These are phyloP conservation scores for Carex scoparia DNA, from an alignment of 176 grass and related monocot genomes.

Conservation along the genomic window DNA sequence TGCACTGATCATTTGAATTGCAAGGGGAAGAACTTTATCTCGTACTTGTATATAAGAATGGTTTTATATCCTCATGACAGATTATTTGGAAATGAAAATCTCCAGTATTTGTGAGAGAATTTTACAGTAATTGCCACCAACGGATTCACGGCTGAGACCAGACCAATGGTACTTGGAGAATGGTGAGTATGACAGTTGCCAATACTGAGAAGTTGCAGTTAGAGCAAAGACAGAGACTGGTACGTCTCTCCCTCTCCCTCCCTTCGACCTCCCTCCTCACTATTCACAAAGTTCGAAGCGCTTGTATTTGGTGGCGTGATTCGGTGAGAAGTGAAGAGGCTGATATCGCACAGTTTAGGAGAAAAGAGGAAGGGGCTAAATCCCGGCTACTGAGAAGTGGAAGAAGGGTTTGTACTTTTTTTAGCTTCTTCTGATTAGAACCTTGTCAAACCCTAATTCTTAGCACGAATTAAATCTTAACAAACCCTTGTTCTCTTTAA, in stretches of 20 bases:
- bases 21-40: background rate
- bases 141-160: constrained; percentile 85
- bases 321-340: too few relatives aligned
- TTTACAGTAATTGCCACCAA: constrained; percentile 55
- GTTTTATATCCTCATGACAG: background rate
- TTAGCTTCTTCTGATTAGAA: too few relatives aligned
- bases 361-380: too few relatives aligned
- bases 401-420: too few relatives aligned
- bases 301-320: too few relatives aligned
- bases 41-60: background rate
- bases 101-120: background rate
- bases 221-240: constrained; percentile 81
- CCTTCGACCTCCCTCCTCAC: background rate
- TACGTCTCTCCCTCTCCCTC: background rate
- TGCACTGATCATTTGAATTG: background rate
- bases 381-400: too few relatives aligned
- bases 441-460: too few relatives aligned
- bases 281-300: too few relatives aligned
- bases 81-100: background rate
- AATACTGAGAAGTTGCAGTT: constrained; percentile 76
- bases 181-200: constrained; percentile 74
- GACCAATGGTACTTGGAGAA: constrained; percentile 25
- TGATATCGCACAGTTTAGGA: too few relatives aligned
- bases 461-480: too few relatives aligned
- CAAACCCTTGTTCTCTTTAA: too few relatives aligned